Evolutionary conservation across 23 red algal genomes (phyloP).

Genomic region (Porphyridium purpureum): DNA sequence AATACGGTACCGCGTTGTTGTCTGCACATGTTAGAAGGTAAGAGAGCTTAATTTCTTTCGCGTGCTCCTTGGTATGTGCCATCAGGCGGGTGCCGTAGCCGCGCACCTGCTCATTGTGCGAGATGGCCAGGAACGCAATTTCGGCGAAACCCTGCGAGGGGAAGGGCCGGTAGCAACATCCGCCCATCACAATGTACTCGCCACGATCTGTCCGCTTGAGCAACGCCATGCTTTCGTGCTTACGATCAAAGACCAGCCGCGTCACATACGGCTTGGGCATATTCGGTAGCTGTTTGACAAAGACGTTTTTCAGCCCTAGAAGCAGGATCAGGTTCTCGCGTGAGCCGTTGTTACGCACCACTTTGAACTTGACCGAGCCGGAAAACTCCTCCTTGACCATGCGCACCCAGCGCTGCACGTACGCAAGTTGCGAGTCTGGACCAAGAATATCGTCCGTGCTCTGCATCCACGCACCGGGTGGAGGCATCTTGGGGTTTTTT

Average conservation of each 20-base stretch:
- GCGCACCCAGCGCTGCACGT: slow-evolving; percentile 85
- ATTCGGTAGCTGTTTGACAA: slow-evolving; percentile 96
- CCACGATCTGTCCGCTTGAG: slow-evolving; percentile 32
- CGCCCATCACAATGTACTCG: slow-evolving; percentile 91
- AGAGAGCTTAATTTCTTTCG: slow-evolving; percentile 66
- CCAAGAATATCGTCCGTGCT: slow-evolving; percentile 79
- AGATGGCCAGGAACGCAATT: slow-evolving; percentile 96
- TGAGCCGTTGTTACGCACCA: slow-evolving; percentile 67
- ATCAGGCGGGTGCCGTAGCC: slow-evolving; percentile 94
- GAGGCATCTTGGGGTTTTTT: slow-evolving; percentile 21
- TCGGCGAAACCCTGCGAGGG: slow-evolving; percentile 73
- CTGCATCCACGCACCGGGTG: slow-evolving; percentile 24
- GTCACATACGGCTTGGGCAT: slow-evolving; percentile 95
- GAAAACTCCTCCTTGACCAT: slow-evolving; percentile 71
- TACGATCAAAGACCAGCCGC: slow-evolving; percentile 92
- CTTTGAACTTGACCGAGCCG: slow-evolving; percentile 58
- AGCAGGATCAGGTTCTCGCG: slow-evolving; percentile 57
- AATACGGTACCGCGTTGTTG: slow-evolving; percentile 96
- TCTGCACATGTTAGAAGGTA: slow-evolving; percentile 95
- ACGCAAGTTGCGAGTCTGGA: slow-evolving; percentile 84
- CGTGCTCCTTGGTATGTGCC: slow-evolving; percentile 92
- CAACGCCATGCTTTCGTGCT: slow-evolving; percentile 78
- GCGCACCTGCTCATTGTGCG: slow-evolving; percentile 76
- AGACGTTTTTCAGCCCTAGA: slow-evolving; percentile 95
- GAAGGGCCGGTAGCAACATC: slow-evolving; percentile 98